Percentiles rank a stretch among this genome's conserved stretches.
phyloP scores from a whole-genome alignment of 2,329 filamentous ascomycete genomes.

The Colletotrichum lindemuthianum region DNA sequence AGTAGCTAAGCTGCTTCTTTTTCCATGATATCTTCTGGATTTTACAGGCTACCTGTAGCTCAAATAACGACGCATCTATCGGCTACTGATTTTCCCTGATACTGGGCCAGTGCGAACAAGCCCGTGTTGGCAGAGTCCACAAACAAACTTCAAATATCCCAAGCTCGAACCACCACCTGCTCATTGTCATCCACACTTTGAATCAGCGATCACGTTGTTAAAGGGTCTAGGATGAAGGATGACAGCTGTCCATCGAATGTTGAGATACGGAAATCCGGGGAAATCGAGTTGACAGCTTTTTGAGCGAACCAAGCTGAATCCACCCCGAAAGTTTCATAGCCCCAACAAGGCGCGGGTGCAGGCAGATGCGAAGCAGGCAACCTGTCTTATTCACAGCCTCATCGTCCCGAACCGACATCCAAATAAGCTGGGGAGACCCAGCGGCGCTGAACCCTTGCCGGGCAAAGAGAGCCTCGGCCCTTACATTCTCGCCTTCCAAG shows the following conservation, averaged over 20 bases:
- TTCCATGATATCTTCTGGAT: no score
- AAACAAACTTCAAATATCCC: no score
- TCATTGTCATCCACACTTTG: no score
- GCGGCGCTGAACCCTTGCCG: slow-evolving; percentile 7
- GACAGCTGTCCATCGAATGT: slow-evolving; percentile 10
- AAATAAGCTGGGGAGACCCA: slow-evolving; percentile 11
- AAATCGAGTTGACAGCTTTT: background rate
- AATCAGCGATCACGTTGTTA: no score
- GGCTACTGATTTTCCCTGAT: no score
- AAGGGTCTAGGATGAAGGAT: background rate
- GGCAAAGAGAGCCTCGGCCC: slow-evolving; percentile 16
- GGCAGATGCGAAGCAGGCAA: background rate
- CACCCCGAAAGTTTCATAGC: slow-evolving; percentile 14
- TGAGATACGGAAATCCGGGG: slow-evolving; percentile 16
- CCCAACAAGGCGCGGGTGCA: slow-evolving; percentile 6
- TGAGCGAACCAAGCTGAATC: slow-evolving; percentile 17
- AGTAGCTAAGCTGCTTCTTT: no score
- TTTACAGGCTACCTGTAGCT: no score
- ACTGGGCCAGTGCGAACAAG: no score
- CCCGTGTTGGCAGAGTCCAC: no score
- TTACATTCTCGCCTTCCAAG: slow-evolving; percentile 1
- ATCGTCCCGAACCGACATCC: background rate
- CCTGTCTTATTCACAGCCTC: slow-evolving; percentile 6
- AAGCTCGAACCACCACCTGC: no score
- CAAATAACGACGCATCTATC: no score